Evolutionary conservation across 805 yeast species (phyloP).

Genomic region (Kregervanrija pseudodelftensis): DNA sequence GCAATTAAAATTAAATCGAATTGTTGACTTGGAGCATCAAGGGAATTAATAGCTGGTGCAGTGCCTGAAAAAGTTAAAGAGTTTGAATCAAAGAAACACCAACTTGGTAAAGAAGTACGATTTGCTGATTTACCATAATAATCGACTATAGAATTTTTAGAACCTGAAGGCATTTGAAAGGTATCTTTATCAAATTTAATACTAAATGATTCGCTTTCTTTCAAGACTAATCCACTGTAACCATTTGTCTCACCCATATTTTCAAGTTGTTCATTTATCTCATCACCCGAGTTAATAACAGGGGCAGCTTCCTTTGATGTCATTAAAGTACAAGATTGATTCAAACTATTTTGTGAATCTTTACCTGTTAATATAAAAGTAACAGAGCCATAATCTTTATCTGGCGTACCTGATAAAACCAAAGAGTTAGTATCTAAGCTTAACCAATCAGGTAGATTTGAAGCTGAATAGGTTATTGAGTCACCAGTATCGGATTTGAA

Average conservation of each 20-base stretch:
- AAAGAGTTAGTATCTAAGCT: conserved; percentile 55
- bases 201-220: conserved; percentile 61
- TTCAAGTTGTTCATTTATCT: conserved; percentile 46
- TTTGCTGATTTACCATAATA: conserved; percentile 79
- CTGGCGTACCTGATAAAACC: conserved; percentile 65
- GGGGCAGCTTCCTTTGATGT: conserved; percentile 49
- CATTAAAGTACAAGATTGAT: conserved; percentile 48
- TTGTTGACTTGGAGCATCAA: conserved; percentile 77
- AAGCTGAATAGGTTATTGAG: conserved; percentile 46
- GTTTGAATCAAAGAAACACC: conserved; percentile 67
- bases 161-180: conserved; percentile 40
- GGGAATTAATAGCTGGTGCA: conserved; percentile 80
- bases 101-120: conserved; percentile 83
- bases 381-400: conserved; percentile 30
- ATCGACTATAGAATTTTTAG: conserved; percentile 45
- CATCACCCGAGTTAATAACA: conserved; percentile 31
- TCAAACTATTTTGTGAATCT: conserved; percentile 49
- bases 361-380: conserved; percentile 55
- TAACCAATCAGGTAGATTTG: conserved; percentile 71
- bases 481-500: conserved; percentile 40
- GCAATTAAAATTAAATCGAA: conserved; percentile 72
- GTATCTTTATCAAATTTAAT: conserved; percentile 56
- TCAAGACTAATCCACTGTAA: conserved; percentile 59
- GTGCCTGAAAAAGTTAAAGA: conserved; percentile 71
- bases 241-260: conserved; percentile 74